phyloP scores from a whole-genome alignment of 768 basidiomycete species.

The Calocybe cyanea region DNA sequence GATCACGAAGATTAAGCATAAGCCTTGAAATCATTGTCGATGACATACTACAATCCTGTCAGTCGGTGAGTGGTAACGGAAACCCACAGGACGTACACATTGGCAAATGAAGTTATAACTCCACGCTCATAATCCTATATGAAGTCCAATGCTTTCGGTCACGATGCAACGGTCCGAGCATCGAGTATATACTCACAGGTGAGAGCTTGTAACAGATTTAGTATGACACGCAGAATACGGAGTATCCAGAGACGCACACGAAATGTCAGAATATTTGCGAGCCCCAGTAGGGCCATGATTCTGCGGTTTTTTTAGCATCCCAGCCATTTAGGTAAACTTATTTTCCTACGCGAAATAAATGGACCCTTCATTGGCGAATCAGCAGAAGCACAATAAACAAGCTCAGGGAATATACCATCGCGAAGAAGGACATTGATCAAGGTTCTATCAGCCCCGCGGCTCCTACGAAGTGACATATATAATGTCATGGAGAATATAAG shows the following conservation, averaged over 20 bases:
- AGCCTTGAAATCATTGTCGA: slow-evolving; percentile 29
- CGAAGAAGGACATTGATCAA: slow-evolving; percentile 34
- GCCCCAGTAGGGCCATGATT: slow-evolving; percentile 18
- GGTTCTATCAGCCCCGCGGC: slow-evolving; percentile 15
- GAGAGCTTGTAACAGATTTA: slow-evolving; percentile 8
- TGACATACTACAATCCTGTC: slow-evolving; percentile 19
- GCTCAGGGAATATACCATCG: slow-evolving; percentile 30
- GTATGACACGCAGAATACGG: background rate
- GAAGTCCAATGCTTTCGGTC: background rate
- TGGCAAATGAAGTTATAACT: slow-evolving; percentile 20
- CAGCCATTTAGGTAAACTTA: background rate
- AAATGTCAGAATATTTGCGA: slow-evolving; percentile 21
- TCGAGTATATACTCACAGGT: slow-evolving; percentile 8
- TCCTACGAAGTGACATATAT: slow-evolving; percentile 28
- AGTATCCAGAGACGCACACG: slow-evolving; percentile 14
- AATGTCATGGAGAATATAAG: slow-evolving; percentile 38
- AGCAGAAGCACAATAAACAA: background rate
- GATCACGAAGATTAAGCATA: slow-evolving; percentile 29
- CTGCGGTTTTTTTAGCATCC: slow-evolving; percentile 6
- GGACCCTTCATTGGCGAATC: slow-evolving; percentile 24
- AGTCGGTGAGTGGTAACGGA: background rate
- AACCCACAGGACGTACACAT: slow-evolving; percentile 14
- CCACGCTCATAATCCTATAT: slow-evolving; percentile 18
- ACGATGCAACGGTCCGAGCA: background rate
- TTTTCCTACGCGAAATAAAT: slow-evolving; percentile 37